Evolutionary conservation across 441 rosid genomes (phyloP).

Genomic region (Daphne laureola): DNA sequence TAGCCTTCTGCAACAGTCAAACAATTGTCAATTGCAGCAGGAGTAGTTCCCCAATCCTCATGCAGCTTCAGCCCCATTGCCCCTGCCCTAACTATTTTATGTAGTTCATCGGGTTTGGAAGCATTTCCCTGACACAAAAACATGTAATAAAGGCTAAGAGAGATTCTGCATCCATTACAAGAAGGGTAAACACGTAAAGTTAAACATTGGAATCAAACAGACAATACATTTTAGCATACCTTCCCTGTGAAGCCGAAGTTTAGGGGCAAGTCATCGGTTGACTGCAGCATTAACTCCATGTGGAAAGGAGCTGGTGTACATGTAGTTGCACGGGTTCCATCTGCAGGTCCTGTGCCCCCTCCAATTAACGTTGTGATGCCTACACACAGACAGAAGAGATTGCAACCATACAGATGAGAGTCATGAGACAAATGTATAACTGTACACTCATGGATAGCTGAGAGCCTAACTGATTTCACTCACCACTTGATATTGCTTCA

Average conservation of each 20-base stretch:
- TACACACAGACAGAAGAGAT: slow-evolving; percentile 19
- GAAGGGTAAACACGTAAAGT: neutral
- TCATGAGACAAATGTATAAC: no score
- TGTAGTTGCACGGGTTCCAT: slow-evolving; percentile 92
- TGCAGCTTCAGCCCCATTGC: slow-evolving; percentile 98
- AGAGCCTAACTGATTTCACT: slow-evolving; percentile 18
- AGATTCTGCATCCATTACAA: neutral
- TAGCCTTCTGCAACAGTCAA: slow-evolving; percentile 67
- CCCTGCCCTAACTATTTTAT: slow-evolving; percentile 73
- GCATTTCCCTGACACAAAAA: slow-evolving; percentile 54
- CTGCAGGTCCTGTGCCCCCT: slow-evolving; percentile 97
- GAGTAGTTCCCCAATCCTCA: slow-evolving; percentile 97
- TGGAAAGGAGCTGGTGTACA: slow-evolving; percentile 83
- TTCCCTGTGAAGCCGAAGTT: slow-evolving; percentile 98
- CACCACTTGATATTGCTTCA: slow-evolving; percentile 95
- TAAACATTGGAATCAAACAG: slow-evolving; percentile 6
- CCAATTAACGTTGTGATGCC: slow-evolving; percentile 88
- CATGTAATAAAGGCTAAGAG: neutral
- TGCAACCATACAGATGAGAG: no score
- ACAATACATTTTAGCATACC: slow-evolving; percentile 29
- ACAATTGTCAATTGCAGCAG: slow-evolving; percentile 89
- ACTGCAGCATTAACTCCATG: slow-evolving; percentile 89
- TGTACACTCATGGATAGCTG: no score
- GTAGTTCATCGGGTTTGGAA: slow-evolving; percentile 67
- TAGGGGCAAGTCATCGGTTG: slow-evolving; percentile 84